Conservation (phyloP, 805 yeast genomes). For the Maudiozyma pseudohumilis region DNA sequence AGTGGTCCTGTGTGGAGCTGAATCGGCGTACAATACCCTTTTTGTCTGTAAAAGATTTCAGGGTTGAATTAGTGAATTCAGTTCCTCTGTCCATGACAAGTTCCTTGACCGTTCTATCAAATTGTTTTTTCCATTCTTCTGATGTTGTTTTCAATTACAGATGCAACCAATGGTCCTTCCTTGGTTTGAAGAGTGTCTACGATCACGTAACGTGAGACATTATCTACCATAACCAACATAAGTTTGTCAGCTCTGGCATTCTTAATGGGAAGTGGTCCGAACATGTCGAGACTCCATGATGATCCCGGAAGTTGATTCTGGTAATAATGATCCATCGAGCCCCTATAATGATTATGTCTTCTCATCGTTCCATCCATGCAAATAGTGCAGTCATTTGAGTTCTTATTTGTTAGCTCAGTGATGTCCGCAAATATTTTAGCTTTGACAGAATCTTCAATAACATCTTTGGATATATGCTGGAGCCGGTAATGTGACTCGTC, state of each 20-base stretch:
- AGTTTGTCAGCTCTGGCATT: neutral
- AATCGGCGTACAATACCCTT: conserved; percentile 3
- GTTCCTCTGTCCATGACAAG: conserved; percentile 6
- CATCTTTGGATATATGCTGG: no score
- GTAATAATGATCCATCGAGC: neutral
- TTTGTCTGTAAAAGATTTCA: neutral
- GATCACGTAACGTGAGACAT: conserved; percentile 5
- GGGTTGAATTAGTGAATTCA: conserved; percentile 4
- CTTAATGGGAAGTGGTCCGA: neutral
- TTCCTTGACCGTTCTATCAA: conserved; percentile 3
- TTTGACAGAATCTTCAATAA: no score
- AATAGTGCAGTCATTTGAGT: neutral
- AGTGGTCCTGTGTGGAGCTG: conserved; percentile 6
- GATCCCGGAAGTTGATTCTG: neutral
- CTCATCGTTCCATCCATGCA: neutral
- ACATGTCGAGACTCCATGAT: neutral
- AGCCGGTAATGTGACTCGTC: no score
- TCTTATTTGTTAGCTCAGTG: no score
- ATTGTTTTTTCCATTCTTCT: conserved; percentile 3
- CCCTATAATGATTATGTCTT: neutral
- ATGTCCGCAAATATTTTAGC: no score
- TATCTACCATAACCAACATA: conserved; percentile 7
- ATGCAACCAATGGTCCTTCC: neutral
- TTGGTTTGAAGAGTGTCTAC: conserved; percentile 1
- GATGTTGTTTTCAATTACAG: conserved; percentile 1